Evolutionary conservation across 768 basidiomycete genomes (phyloP), one percentile per base, ranked within the genome.

Genomic region (Pleurotus tuoliensis): DNA sequence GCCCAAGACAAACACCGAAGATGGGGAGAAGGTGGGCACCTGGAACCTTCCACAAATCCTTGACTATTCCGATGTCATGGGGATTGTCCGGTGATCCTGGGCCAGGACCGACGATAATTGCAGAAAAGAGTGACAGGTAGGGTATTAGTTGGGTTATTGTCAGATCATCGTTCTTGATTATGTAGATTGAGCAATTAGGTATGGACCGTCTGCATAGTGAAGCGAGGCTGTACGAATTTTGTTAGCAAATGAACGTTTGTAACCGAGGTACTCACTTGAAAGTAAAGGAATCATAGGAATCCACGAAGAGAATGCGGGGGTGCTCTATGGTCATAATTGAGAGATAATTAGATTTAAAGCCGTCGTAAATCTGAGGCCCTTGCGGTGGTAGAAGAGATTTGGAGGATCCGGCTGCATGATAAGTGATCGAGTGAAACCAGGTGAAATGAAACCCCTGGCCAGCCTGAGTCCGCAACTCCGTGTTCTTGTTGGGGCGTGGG

Each of bases 271-370:
- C 87, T 57, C 55, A 91, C 90, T 92, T 93, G 81, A 82, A 81
- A n/a, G 91, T 89, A 69, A 92, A 93, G 1, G 90, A 92, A 68
- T 92, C 91, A 61, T 92, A 91, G 0, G 90, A 92, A 66, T 92
- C 91, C 27, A 92, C 76, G 46, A 93, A 75, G 27, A 92, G 76
- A 47, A 93, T 73, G 52, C 81, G 76, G 45, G 83, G 82, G 15
- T 63, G 63, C 55, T 70, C 68, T 41, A 71, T 59, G 45, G 70
- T 66, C 75, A 77, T 77, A 24, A 27, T 34, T 34, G 16, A 18
- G 38, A 37, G 52, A 24, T 34, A 15, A 30, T 43, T 47, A 22
- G 37, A 18, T 16, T 38, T 34, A 18, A 39, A 40, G 30, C 47
- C 24, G 47, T 24, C 30, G 47, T n/a, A 16, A 25, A 24, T 34